phyloP scores from a whole-genome alignment of 2,329 filamentous ascomycete genomes.

The Penicillium sp. region DNA sequence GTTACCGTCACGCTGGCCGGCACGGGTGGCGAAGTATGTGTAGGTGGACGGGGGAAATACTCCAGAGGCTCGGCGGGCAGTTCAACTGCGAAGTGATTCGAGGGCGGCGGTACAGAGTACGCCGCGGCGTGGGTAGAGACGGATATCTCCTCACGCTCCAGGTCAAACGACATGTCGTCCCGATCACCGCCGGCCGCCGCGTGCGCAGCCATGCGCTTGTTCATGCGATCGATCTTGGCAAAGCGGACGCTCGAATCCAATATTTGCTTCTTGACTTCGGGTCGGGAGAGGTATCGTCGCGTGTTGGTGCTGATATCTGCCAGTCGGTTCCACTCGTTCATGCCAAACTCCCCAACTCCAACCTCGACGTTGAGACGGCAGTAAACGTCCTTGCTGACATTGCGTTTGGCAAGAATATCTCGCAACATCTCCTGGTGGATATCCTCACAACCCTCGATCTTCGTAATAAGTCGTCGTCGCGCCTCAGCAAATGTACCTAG shows the following conservation, averaged over 20 bases:
- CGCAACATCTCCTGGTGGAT: slow-evolving; percentile 86
- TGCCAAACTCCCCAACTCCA: slow-evolving; percentile 93
- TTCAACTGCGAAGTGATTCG: slow-evolving; percentile 59
- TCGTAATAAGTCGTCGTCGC: slow-evolving; percentile 77
- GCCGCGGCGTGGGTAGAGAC: slow-evolving; percentile 29
- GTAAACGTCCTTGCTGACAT: slow-evolving; percentile 87
- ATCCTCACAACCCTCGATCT: slow-evolving; percentile 93
- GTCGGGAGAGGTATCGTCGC: slow-evolving; percentile 75
- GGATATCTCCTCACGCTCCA: slow-evolving; percentile 31
- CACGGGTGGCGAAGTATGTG: slow-evolving; percentile 19
- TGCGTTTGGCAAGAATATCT: slow-evolving; percentile 75
- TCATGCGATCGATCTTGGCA: slow-evolving; percentile 79
- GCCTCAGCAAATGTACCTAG: slow-evolving; percentile 92
- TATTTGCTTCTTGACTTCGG: slow-evolving; percentile 76
- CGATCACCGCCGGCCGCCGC: slow-evolving; percentile 40
- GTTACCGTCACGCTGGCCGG: slow-evolving; percentile 26
- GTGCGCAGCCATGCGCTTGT: slow-evolving; percentile 65
- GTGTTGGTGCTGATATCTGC: slow-evolving; percentile 94
- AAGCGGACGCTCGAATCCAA: slow-evolving; percentile 77
- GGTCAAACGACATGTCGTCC: slow-evolving; percentile 33
- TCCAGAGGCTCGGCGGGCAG: slow-evolving; percentile 59
- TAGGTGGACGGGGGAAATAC: slow-evolving; percentile 34
- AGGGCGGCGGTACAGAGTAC: slow-evolving; percentile 42
- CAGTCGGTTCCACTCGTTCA: slow-evolving; percentile 97
- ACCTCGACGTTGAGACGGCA: slow-evolving; percentile 96